These are phyloP conservation scores for Penicillium taxi DNA, from an alignment of 495 filamentous ascomycete species.

Conservation along the genomic window DNA sequence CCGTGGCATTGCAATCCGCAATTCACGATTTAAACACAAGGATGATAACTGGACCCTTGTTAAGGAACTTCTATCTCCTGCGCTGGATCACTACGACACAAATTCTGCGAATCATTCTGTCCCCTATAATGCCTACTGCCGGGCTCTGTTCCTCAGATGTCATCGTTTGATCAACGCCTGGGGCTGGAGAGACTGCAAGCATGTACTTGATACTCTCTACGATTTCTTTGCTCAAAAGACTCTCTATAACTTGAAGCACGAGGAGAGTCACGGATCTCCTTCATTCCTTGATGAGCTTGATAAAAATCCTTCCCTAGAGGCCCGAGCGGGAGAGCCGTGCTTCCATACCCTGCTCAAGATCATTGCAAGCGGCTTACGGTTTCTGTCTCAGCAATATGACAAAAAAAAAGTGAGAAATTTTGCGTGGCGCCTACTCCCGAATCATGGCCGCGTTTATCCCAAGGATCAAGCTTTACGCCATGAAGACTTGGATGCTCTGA, in stretches of 20 bases:
- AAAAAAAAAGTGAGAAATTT: conserved; percentile 70
- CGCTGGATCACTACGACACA: conserved; percentile 56
- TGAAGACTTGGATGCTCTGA: conserved; percentile 72
- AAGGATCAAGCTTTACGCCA: conserved; percentile 70
- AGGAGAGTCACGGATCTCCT: conserved; percentile 69
- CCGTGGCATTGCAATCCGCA: conserved; percentile 51
- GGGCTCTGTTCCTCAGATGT: conserved; percentile 65
- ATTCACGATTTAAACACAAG: conserved; percentile 42
- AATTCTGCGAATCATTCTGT: conserved; percentile 47
- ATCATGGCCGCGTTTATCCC: conserved; percentile 77
- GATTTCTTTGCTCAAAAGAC: conserved; percentile 81
- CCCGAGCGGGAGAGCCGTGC: conserved; percentile 65
- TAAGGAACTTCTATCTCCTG: conserved; percentile 54
- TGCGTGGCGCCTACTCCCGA: conserved; percentile 73
- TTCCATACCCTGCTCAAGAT: conserved; percentile 93
- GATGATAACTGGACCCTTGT: conserved; percentile 69
- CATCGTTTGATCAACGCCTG: conserved; percentile 70
- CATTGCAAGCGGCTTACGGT: conserved; percentile 59
- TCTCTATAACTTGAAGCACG: conserved; percentile 65
- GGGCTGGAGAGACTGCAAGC: conserved; percentile 78
- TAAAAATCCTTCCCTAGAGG: conserved; percentile 48
- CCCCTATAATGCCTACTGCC: conserved; percentile 74
- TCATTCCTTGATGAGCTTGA: conserved; percentile 69
- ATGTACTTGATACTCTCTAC: conserved; percentile 71
- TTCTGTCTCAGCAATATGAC: conserved; percentile 48